Conservation (phyloP, 768 basidiomycete genomes). For the Saitozyma podzolica region DNA sequence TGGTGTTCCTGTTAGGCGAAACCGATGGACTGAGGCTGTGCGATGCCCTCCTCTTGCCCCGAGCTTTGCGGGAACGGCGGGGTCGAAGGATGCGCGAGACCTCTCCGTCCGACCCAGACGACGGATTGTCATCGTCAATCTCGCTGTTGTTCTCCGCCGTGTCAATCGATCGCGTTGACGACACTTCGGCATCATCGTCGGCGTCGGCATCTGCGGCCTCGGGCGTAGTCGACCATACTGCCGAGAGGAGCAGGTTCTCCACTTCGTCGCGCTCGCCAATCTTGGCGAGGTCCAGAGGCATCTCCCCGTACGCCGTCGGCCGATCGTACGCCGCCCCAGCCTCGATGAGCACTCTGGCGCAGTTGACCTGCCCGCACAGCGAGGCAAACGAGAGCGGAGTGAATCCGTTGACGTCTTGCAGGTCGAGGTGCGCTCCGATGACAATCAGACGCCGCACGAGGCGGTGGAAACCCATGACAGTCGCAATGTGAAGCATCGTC, state of each 20-base stretch:
- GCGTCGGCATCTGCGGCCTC: constrained; percentile 1
- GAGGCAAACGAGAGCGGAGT: constrained; percentile 87
- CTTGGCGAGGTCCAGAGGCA: constrained; percentile 53
- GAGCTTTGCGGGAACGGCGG: constrained; percentile 10
- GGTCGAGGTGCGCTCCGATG: constrained; percentile 74
- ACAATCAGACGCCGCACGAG: constrained; percentile 71
- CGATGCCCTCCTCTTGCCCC: constrained; percentile 14
- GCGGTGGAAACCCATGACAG: constrained; percentile 71
- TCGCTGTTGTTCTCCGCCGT: constrained; percentile 24
- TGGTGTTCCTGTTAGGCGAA: background rate
- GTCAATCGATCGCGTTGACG: background rate
- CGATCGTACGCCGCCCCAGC: constrained; percentile 69
- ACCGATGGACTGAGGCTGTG: no score
- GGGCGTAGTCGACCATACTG: constrained; percentile 38
- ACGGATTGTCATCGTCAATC: constrained; percentile 47
- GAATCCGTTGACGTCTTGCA: constrained; percentile 82
- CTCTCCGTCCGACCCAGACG: constrained; percentile 38
- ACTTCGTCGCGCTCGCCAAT: constrained; percentile 51
- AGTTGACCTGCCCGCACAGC: constrained; percentile 64
- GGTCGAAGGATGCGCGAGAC: constrained; percentile 12
- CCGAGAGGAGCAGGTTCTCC: constrained; percentile 44
- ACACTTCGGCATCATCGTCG: constrained; percentile 7
- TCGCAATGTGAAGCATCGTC: constrained; percentile 83
- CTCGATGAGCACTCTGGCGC: constrained; percentile 66
- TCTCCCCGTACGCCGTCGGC: constrained; percentile 50